Percentiles rank a stretch among this genome's conserved stretches.
Conservation (phyloP, 2,329 filamentous ascomycete genomes). For the Metarhizium humberi region DNA sequence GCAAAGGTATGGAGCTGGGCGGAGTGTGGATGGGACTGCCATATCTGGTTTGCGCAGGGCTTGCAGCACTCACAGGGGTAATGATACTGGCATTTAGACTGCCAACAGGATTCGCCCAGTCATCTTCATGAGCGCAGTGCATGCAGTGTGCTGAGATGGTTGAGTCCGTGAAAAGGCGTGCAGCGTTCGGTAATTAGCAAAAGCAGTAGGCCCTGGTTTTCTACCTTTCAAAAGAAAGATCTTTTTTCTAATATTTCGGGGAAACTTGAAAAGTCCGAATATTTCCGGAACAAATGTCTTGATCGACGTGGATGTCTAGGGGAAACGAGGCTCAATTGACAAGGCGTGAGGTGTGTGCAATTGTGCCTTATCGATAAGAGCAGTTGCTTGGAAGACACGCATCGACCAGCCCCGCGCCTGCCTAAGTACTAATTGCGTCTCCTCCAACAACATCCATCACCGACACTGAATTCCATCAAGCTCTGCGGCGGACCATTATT, state of each 20-base stretch:
- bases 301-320: background rate
- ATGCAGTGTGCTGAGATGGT: background rate
- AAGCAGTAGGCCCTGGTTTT: too few species aligned
- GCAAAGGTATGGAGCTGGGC: constrained; percentile 34
- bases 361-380: background rate
- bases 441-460: background rate
- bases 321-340: background rate
- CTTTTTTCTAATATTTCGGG: background rate
- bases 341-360: too few species aligned
- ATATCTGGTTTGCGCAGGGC: constrained; percentile 28
- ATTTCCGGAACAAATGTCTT: too few species aligned
- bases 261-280: too few species aligned
- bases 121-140: background rate
- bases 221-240: too few species aligned
- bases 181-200: too few species aligned
- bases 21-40: constrained; percentile 41
- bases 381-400: background rate
- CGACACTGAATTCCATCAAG: background rate
- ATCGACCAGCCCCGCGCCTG: background rate
- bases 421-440: background rate
- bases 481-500: background rate
- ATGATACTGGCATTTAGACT: constrained; percentile 22
- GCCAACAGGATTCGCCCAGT: constrained; percentile 12
- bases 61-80: constrained; percentile 19
- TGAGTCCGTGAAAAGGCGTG: background rate